Conservation (phyloP, 352 stramenopile genomes). For the Phytophthora sp. region DNA sequence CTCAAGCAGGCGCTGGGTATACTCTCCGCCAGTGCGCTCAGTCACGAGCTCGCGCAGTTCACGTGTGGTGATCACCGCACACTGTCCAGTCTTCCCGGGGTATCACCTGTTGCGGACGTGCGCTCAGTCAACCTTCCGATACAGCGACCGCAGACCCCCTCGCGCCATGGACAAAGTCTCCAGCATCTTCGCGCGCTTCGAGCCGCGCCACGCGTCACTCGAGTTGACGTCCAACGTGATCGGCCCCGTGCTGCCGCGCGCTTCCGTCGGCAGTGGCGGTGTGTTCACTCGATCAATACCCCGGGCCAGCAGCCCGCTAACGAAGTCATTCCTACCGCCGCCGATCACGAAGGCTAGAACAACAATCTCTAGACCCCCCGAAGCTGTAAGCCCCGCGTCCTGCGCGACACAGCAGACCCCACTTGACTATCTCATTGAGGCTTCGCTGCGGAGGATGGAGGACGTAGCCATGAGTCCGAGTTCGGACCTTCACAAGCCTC, state of each 20-base stretch:
- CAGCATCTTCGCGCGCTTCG: conserved; percentile 26
- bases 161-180: conserved; percentile 21
- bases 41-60: not conserved
- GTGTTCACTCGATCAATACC: not conserved
- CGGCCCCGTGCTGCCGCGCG: conserved; percentile 18
- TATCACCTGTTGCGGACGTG: conserved; percentile 15
- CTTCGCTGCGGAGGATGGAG: not conserved
- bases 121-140: conserved; percentile 1
- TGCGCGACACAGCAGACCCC: not conserved
- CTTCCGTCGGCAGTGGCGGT: not conserved
- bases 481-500: not conserved
- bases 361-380: not conserved
- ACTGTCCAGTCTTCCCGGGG: not conserved
- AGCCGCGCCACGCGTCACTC: not conserved
- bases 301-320: not conserved
- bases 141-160: not conserved
- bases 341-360: not conserved
- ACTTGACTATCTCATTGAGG: conserved; percentile 6
- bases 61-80: not conserved
- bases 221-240: conserved; percentile 22
- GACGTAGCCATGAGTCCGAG: not conserved
- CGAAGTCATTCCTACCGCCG: not conserved
- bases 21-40: not conserved
- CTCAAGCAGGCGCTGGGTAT: not conserved
- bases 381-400: not conserved